phyloP scores from a whole-genome alignment of 1,284 basidiomycete species.

The Flammula alnicola region DNA sequence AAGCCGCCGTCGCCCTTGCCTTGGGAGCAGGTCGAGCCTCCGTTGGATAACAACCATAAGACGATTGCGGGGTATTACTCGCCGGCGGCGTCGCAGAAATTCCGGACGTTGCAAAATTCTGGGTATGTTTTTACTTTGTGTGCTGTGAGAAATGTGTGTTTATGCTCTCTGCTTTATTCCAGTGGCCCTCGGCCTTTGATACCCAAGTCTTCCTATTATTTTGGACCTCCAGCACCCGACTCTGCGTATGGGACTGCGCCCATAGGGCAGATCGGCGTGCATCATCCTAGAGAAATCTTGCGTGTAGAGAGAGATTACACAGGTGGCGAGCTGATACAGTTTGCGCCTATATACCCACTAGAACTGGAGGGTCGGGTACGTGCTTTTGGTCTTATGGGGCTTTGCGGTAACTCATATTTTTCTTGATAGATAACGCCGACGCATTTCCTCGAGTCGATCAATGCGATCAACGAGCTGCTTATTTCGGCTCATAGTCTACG shows the following conservation, averaged over 20 bases:
- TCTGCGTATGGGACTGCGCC: conserved; percentile 78
- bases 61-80: conserved; percentile 43
- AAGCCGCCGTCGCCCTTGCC: conserved; percentile 55
- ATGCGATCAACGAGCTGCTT: conserved; percentile 79
- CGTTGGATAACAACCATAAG: conserved; percentile 41
- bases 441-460: conserved; percentile 84
- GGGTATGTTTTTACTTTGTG: conserved; percentile 28
- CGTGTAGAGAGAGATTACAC: conserved; percentile 84
- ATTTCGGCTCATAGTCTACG: conserved; percentile 77
- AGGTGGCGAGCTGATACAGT: conserved; percentile 81
- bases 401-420: conserved; percentile 11
- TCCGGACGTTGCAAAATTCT: conserved; percentile 36
- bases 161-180: conserved; percentile 9
- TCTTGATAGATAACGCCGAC: conserved; percentile 73
- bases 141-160: conserved; percentile 4
- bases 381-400: conserved; percentile 21
- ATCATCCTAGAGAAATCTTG: conserved; percentile 85
- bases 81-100: conserved; percentile 35
- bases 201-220: conserved; percentile 81
- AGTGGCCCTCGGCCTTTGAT: conserved; percentile 51
- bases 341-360: conserved; percentile 79
- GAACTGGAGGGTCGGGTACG: conserved; percentile 83
- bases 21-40: conserved; percentile 63
- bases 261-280: conserved; percentile 78
- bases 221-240: conserved; percentile 74